Conservation (phyloP, 139 green algal species). For the Tetradesmus obliquus region DNA sequence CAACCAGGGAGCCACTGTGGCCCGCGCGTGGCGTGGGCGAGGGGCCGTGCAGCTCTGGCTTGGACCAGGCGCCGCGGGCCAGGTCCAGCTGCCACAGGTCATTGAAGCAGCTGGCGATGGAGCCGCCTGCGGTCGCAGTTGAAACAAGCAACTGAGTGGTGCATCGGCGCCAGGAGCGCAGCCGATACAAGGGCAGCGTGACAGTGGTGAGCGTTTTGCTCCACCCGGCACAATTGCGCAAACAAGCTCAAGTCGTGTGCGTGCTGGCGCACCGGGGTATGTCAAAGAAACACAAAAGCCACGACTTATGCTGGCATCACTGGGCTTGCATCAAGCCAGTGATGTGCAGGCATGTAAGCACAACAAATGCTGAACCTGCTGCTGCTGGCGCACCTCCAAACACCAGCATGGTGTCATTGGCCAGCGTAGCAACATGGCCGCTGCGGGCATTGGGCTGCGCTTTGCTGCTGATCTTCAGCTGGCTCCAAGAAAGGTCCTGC, state of each 20-base stretch:
- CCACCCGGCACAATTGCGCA: too few species aligned
- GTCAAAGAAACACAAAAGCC: neutral
- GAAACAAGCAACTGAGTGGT: neutral
- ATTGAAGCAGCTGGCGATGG: slow-evolving; percentile 88
- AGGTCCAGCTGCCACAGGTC: slow-evolving; percentile 91
- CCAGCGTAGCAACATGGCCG: slow-evolving; percentile 72
- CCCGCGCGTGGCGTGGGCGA: slow-evolving; percentile 82
- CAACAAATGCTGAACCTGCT: neutral
- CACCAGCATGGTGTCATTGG: slow-evolving; percentile 53
- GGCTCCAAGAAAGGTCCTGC: slow-evolving; percentile 21
- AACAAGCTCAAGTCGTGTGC: too few species aligned
- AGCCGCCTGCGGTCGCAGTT: slow-evolving; percentile 71
- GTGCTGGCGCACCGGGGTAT: neutral
- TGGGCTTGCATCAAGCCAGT: neutral
- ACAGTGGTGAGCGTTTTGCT: neutral
- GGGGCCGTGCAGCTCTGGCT: slow-evolving; percentile 51
- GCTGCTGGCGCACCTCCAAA: slow-evolving; percentile 59
- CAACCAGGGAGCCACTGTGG: slow-evolving; percentile 74
- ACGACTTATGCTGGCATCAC: too few species aligned
- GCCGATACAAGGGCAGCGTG: neutral
- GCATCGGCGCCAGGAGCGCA: neutral
- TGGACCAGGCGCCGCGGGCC: slow-evolving; percentile 71
- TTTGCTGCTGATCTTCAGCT: slow-evolving; percentile 30
- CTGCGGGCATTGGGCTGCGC: slow-evolving; percentile 71
- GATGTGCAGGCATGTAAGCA: neutral